Conservation (phyloP, 1,139 yeast species). For the Yamadazyma epiphylla region DNA sequence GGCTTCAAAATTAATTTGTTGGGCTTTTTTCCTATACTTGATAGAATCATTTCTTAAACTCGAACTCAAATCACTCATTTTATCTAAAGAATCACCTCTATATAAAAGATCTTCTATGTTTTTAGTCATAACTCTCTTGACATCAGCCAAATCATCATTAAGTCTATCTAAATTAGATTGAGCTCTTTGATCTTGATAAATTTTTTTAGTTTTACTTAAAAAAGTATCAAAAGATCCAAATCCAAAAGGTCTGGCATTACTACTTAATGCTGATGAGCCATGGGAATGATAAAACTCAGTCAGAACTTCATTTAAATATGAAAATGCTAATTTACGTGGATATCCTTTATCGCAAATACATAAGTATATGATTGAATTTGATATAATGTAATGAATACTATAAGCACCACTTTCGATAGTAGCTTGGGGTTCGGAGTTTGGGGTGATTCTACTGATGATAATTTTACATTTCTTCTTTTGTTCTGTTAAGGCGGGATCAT, state of each 20-base stretch:
- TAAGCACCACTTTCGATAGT: slow-evolving; percentile 75
- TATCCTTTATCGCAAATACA: slow-evolving; percentile 75
- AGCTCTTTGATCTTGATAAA: slow-evolving; percentile 89
- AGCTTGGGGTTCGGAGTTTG: slow-evolving; percentile 81
- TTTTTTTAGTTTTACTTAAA: slow-evolving; percentile 80
- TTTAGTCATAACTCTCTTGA: slow-evolving; percentile 91
- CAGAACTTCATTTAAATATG: slow-evolving; percentile 78
- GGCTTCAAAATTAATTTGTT: slow-evolving; percentile 85
- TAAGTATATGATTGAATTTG: slow-evolving; percentile 65
- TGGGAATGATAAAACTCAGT: slow-evolving; percentile 80
- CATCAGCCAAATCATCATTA: slow-evolving; percentile 87
- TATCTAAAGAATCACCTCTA: slow-evolving; percentile 91
- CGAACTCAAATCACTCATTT: slow-evolving; percentile 85
- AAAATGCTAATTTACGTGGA: slow-evolving; percentile 86
- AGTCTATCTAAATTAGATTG: slow-evolving; percentile 82
- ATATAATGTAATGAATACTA: slow-evolving; percentile 72
- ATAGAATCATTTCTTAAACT: slow-evolving; percentile 78
- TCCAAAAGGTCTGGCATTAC: slow-evolving; percentile 79
- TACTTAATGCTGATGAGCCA: slow-evolving; percentile 62
- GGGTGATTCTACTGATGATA: slow-evolving; percentile 70
- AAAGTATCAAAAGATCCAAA: slow-evolving; percentile 82
- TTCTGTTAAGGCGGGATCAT: slow-evolving; percentile 52
- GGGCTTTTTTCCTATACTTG: slow-evolving; percentile 87
- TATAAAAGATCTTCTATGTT: slow-evolving; percentile 91
- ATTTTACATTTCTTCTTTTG: slow-evolving; percentile 85